Evolutionary conservation across 768 basidiomycete genomes (phyloP), one percentile per base, ranked within the genome.

Genomic region (Austroboletus eburneus): DNA sequence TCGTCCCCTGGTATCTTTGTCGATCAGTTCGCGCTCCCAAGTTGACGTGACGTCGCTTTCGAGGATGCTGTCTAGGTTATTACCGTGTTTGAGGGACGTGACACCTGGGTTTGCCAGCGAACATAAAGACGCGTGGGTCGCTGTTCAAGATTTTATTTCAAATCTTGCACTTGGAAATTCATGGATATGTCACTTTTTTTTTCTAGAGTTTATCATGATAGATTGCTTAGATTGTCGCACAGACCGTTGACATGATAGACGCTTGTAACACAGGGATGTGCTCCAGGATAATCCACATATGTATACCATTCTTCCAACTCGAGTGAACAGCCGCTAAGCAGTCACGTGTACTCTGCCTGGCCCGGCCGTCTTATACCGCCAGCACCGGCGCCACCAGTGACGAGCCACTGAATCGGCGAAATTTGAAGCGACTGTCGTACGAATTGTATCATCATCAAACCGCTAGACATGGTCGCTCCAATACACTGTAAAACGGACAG

Each of bases 81-180:
- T 78, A 38, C 73, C 76, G 17, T 64, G 53, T 9, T 51, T 78
- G 43, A 30, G 42, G 36, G 54, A 64, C 20, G 53, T 75, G 13
- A 69, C 69, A 10, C 69, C 71, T 7, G 66, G 57, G 5, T 52
- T 66, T 46, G 59, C 53, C 4, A 46, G 55, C 21, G 65, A 63
- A 34, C 52, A 68, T 22, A 64, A 60, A 39, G 61, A 65, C 37
- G 57, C 59, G 24, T 67, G 71, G 70, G 40, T 22, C 24, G 39
- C 43, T 7, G 12, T 62, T 33, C 54, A 52, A 41, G 21, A 21
- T 10, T 42, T 27, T 20, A 7, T 63, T 46, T 49, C 24, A 1
- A 45, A 41, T 5, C 27, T 23, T 38, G 6, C 17, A 22, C 39
- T 9, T 5, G 24, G 21, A 42, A 18, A 14, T 9, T 12, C 20